phyloP scores from a whole-genome alignment of 108 stramenopile genomes.

The Bacterosira constricta region DNA sequence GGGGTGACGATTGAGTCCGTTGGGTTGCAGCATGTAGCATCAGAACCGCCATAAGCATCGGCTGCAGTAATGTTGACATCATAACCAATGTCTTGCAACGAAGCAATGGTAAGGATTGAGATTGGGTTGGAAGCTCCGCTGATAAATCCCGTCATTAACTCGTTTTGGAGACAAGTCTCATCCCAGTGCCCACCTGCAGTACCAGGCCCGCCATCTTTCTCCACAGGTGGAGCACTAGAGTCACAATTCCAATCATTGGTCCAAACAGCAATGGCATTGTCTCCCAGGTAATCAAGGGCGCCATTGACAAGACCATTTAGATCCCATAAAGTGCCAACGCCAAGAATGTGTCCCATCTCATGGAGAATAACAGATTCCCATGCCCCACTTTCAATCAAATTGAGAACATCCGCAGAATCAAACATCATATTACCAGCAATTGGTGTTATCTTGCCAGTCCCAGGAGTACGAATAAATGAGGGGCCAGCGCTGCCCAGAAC shows the following conservation, averaged over 20 bases:
- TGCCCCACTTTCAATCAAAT: neutral
- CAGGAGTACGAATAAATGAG: too few relatives aligned
- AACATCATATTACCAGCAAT: too few relatives aligned
- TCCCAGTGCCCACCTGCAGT: slow-evolving; percentile 50
- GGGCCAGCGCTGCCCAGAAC: slow-evolving; percentile 17
- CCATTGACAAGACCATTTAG: slow-evolving; percentile 1
- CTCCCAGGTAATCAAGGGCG: neutral
- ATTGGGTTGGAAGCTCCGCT: neutral
- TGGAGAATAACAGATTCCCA: slow-evolving; percentile 35
- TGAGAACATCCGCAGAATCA: slow-evolving; percentile 24
- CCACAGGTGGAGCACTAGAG: slow-evolving; percentile 26
- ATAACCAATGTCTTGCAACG: slow-evolving; percentile 43
- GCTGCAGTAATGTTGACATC: slow-evolving; percentile 17
- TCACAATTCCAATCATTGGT: slow-evolving; percentile 6
- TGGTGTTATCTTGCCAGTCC: too few relatives aligned
- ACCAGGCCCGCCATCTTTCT: slow-evolving; percentile 29
- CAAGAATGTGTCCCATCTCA: slow-evolving; percentile 57
- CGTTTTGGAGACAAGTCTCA: slow-evolving; percentile 26
- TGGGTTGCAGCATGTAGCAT: slow-evolving; percentile 2
- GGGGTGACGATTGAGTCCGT: too few relatives aligned
- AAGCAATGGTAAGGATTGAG: slow-evolving; percentile 38
- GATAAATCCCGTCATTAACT: slow-evolving; percentile 51
- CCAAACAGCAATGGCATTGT: neutral
- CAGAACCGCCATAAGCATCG: slow-evolving; percentile 5
- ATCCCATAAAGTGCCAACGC: slow-evolving; percentile 46